Evolutionary conservation across 805 yeast genomes (phyloP).

Genomic region (Ascoidea rubescens): DNA sequence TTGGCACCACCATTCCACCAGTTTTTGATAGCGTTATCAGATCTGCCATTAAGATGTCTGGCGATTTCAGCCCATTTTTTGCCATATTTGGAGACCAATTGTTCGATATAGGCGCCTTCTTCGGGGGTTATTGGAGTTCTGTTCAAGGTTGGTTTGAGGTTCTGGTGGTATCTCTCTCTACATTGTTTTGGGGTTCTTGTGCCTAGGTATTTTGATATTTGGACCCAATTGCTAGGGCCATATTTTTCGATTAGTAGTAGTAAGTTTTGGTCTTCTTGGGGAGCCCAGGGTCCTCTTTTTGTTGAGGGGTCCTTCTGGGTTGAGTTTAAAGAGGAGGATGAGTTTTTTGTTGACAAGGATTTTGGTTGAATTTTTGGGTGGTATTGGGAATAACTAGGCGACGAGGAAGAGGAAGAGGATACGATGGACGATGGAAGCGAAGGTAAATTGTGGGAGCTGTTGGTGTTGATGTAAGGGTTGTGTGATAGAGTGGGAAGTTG

Average conservation of each 20-base stretch:
- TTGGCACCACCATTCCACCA: constrained; percentile 97
- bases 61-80: constrained; percentile 93
- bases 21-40: constrained; percentile 85
- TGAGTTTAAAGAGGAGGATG: too few species aligned
- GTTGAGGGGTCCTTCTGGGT: not conserved
- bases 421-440: too few species aligned
- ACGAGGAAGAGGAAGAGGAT: too few species aligned
- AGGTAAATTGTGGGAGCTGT: too few species aligned
- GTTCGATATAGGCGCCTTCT: constrained; percentile 73
- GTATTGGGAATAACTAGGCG: too few species aligned
- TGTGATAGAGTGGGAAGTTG: too few species aligned
- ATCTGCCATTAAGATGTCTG: constrained; percentile 71
- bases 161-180: constrained; percentile 83
- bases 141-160: constrained; percentile 72
- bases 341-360: too few species aligned
- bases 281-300: constrained; percentile 71
- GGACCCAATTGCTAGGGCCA: constrained; percentile 85
- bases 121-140: constrained; percentile 73
- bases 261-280: constrained; percentile 65
- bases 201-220: constrained; percentile 58
- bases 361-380: too few species aligned
- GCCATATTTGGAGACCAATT: constrained; percentile 65
- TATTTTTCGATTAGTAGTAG: constrained; percentile 52
- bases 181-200: constrained; percentile 86
- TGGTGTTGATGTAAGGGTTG: too few species aligned